Base-by-base conservation (phyloP, 306 rosid species). In the Spatholobus suberectus region DNA sequence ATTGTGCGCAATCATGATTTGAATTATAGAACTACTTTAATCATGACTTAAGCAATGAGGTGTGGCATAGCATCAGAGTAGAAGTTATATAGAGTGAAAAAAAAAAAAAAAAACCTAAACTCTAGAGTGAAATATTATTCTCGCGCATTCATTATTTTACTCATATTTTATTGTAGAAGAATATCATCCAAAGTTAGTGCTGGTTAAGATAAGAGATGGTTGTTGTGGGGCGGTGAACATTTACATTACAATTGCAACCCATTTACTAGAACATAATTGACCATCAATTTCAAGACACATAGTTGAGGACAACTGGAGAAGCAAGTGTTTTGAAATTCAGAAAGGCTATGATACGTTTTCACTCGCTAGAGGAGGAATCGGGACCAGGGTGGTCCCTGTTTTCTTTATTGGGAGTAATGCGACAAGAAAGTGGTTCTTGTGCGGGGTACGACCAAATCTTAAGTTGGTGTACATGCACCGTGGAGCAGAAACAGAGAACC, bases 341-440 rank as follows among this genome's bases (percentile, higher is more conserved):
- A 78, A 38, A 69, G 17, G 69, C 38, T 47, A 23, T 24, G 10
- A 32, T 38, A 24, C 4, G 29, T 8, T 8, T 55, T 21, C 6
- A 37, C 0, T 37, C 4, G 41, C 4, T 6, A 37, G 51, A 44
- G 13, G 3, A 13, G 4, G n/a, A n/a, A n/a, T n/a, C n/a, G n/a
- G 37, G 66, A 8, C 15, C 1, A 80, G 10, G 24, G 55, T 34
- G 84, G 79, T 71, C 79, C 79, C n/a, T 29, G 20, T 18, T 57
- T 23, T 29, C 6, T 44, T 15, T 59, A 32, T 62, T 23, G 73
- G 73, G 61, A 18, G 62, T 77, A 43, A 44, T 17, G 67, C 54
- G 54, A 61, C 79, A 46, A 59, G 67, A 21, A 61, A 46, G 12
- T 61, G 84, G 10, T 32, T 59, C 62, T 57, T 44, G 3, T 17